phyloP scores from a whole-genome alignment of 2,329 filamentous ascomycete species.

The Alternaria ethzedia region DNA sequence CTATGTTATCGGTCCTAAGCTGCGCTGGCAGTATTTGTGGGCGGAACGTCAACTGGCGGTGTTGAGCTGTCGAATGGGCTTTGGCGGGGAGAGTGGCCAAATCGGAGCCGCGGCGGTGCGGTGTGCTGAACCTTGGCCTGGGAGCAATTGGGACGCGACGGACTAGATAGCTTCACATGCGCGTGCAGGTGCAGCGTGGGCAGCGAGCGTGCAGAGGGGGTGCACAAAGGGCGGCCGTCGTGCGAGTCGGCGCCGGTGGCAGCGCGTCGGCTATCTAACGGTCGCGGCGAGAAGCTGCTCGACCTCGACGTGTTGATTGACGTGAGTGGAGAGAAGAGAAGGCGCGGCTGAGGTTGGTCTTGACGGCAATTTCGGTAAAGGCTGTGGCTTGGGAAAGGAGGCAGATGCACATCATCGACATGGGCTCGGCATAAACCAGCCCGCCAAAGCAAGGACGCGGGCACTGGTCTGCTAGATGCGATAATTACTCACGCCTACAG shows the following conservation, averaged over 20 bases:
- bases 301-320: slow-evolving; percentile 26
- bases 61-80: slow-evolving; percentile 26
- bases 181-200: slow-evolving; percentile 2
- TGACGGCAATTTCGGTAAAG: slow-evolving; percentile 23
- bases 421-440: slow-evolving; percentile 20
- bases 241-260: slow-evolving; percentile 4
- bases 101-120: slow-evolving; percentile 4
- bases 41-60: slow-evolving; percentile 14
- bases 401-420: slow-evolving; percentile 26
- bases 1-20: slow-evolving; percentile 9
- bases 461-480: neutral
- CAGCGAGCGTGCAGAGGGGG: neutral
- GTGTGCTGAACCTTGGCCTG: slow-evolving; percentile 3
- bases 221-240: neutral
- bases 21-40: slow-evolving; percentile 16
- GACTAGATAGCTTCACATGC: slow-evolving; percentile 22
- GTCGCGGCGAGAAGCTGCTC: slow-evolving; percentile 20
- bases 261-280: slow-evolving; percentile 20
- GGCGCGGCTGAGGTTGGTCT: slow-evolving; percentile 34
- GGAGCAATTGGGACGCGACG: neutral
- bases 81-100: slow-evolving; percentile 18
- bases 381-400: slow-evolving; percentile 20
- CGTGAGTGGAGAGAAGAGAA: slow-evolving; percentile 40
- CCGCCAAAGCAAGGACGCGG: slow-evolving; percentile 11
- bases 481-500: slow-evolving; percentile 12